These are phyloP conservation scores for Sextonia rubra DNA, from an alignment of 164 flowering plant species.

Conservation along the genomic window DNA sequence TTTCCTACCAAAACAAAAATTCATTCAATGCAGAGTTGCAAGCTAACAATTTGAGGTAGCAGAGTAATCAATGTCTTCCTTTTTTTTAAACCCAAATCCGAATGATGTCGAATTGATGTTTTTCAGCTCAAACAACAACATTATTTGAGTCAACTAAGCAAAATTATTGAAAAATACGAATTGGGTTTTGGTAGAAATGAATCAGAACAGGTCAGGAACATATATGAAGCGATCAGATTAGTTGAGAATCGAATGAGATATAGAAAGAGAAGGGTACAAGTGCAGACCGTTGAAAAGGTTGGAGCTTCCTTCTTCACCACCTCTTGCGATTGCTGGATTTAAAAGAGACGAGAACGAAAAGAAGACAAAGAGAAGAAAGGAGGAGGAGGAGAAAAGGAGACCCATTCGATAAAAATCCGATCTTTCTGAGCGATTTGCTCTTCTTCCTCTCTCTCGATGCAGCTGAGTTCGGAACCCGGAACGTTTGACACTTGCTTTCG, in stretches of 20 bases:
- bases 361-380: background rate
- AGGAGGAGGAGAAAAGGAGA: background rate
- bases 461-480: background rate
- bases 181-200: background rate
- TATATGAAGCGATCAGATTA: background rate
- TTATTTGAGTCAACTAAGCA: background rate
- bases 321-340: slow-evolving; percentile 2
- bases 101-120: background rate
- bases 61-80: background rate
- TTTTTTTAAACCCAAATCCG: background rate
- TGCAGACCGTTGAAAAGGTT: background rate
- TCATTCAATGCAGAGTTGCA: background rate
- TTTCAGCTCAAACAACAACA: too few species aligned
- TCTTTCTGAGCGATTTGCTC: background rate
- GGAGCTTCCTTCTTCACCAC: background rate
- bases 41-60: background rate
- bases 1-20: background rate
- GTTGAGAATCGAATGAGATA: background rate
- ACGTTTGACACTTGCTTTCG: too few species aligned
- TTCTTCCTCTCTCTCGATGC: background rate
- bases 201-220: too few species aligned
- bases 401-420: background rate
- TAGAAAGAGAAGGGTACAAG: background rate
- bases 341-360: background rate
- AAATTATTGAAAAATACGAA: background rate